Evolutionary conservation across 495 filamentous ascomycete species (phyloP), one percentile per base, ranked within the genome.

Genomic region (Hypomontagnella submonticulosa): DNA sequence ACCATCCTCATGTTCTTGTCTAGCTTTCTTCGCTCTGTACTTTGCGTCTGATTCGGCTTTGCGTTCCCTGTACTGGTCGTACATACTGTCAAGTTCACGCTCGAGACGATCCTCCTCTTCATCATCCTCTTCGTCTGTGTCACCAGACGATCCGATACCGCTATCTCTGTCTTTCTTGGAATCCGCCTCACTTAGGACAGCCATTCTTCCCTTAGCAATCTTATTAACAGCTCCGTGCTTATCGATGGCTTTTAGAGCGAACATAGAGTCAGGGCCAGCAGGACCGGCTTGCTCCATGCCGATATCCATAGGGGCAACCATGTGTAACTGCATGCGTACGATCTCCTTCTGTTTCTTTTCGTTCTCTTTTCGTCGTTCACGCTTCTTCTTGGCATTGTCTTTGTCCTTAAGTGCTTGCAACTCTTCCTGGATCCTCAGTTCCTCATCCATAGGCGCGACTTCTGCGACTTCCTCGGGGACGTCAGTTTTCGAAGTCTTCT

Each of bases 291-390:
- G 92, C 73, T 97, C 94, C 80, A 95, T 88, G 64, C 95, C 95
- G 66, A 99, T 96, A 61, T 99, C 96, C 81, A 91, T 93, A 12
- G 95, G 94, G 1, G 92, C 89, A 12, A 88, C 92, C 96, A 99
- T 98, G 76, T 97, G 87, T 81, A 99, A 86, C 77, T 99, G 96
- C 89, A 98, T 87, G 44, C 95, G 89, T 27, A 93, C 81, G 54
- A 97, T 93, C 57, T 97, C 93, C 74, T 90, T 92, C 64, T 89
- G 88, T 77, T 93, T 97, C 71, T 87, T 87, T 75, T 97, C 93
- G 63, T 97, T 97, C 37, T 93, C 91, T 67, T 84, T 88, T 61
- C 92, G 81, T 59, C 89, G 81, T 69, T 93, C 90, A 58, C 90
- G 87, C 79, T 94, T 97, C 75, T 87, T 92, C 66, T 86, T 85